Conservation (phyloP, 805 yeast genomes). For the Metschnikowia colocasiae region DNA sequence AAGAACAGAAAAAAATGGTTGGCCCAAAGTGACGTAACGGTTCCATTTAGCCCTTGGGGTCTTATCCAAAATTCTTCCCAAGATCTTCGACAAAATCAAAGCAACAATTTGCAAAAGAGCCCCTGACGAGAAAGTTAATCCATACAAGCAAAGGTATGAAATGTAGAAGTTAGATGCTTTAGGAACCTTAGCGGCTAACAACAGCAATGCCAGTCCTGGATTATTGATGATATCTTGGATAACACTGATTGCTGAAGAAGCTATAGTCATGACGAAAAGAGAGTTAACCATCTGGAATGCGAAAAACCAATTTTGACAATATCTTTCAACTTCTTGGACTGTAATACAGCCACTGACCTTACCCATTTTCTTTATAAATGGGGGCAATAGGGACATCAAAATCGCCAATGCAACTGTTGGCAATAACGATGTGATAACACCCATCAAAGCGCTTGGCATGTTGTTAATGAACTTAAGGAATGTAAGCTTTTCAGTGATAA, state of each 20-base stretch:
- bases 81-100: slow-evolving; percentile 63
- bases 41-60: slow-evolving; percentile 94
- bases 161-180: slow-evolving; percentile 89
- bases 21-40: slow-evolving; percentile 59
- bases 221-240: slow-evolving; percentile 62
- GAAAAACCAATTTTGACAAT: slow-evolving; percentile 84
- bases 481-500: slow-evolving; percentile 63
- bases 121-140: slow-evolving; percentile 75
- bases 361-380: slow-evolving; percentile 75
- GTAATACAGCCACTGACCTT: slow-evolving; percentile 70
- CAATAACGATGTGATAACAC: slow-evolving; percentile 81
- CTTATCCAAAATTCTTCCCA: slow-evolving; percentile 69
- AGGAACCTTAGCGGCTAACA: slow-evolving; percentile 77
- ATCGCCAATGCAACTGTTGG: slow-evolving; percentile 80
- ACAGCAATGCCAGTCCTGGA: slow-evolving; percentile 68
- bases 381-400: slow-evolving; percentile 84
- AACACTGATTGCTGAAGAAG: slow-evolving; percentile 78
- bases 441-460: slow-evolving; percentile 66
- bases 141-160: slow-evolving; percentile 75
- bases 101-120: slow-evolving; percentile 71
- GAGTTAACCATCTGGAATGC: slow-evolving; percentile 90
- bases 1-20: slow-evolving; percentile 75
- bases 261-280: slow-evolving; percentile 75
- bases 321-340: slow-evolving; percentile 65
- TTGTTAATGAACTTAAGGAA: slow-evolving; percentile 75